Evolutionary conservation across 2,329 filamentous ascomycete species (phyloP), one percentile per base, ranked within the genome.

Genomic region (Conoideocrella luteorostrata): DNA sequence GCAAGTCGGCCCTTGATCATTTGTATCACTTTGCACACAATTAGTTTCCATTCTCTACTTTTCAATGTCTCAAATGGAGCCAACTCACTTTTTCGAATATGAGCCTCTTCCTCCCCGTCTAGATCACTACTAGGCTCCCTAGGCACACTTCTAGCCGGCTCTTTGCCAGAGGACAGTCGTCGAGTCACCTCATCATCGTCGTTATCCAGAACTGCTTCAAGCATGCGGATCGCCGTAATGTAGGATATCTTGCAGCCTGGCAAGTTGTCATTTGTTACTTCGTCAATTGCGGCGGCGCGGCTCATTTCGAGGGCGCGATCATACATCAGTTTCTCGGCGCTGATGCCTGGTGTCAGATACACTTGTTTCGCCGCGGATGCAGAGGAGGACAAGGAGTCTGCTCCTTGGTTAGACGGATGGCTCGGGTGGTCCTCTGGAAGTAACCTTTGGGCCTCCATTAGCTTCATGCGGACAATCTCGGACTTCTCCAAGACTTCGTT

Each of bases 271-370:
- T 91, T 89, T 2, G 93, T 88, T 39, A 98, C 86, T 66, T 98
- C 93, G 55, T 95, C 94, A 58, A 97, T 93, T 7, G 93, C 93
- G 7, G 93, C 91, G 4, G 87, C 82, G 41, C 89, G 82, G 61
- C 89, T 96, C 93, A 98, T 97, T 62, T 98, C 93, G 18, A 97
- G 71, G 1, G 93, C 93, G 37, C 93, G 86, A 55, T 98, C 93
- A 60, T 96, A 98, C 89, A 98, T 96, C 36, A 98, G 72, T 66
- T 90, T 95, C 68, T 97, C 93, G 0, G 93, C 93, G 18, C 89
- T 96, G 44, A 96, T 82, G 1, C 91, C 93, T 2, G 87, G 81
- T 12, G 87, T 95, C 21, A 98, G 75, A 38, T 86, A 78, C 21
- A 96, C 88, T 41, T 87, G 84, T 48, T 93, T 88, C 2, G 80